Evolutionary conservation across 768 basidiomycete genomes (phyloP).

Genomic region (Leccinum truebloodii): DNA sequence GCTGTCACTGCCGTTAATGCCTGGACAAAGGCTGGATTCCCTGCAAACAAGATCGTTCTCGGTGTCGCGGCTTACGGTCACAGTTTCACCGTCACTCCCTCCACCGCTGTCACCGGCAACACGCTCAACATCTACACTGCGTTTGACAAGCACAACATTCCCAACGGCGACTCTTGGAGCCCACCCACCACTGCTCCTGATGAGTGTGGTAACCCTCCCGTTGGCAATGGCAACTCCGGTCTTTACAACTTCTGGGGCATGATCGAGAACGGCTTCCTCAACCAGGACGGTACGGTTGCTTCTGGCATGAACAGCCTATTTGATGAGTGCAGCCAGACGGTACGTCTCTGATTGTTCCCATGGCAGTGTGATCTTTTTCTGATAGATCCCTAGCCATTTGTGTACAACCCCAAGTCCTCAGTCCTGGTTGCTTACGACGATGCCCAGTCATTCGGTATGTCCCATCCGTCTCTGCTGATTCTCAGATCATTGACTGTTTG

Average conservation of each 20-base stretch:
- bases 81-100: slow-evolving; percentile 49
- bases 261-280: slow-evolving; percentile 56
- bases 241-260: slow-evolving; percentile 66
- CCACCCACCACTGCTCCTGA: slow-evolving; percentile 46
- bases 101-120: slow-evolving; percentile 20
- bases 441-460: slow-evolving; percentile 53
- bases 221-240: slow-evolving; percentile 48
- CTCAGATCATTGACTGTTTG: not conserved
- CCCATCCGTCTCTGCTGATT: not conserved
- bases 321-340: slow-evolving; percentile 75
- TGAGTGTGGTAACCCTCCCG: slow-evolving; percentile 55
- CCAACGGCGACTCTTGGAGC: slow-evolving; percentile 60
- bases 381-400: slow-evolving; percentile 52
- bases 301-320: slow-evolving; percentile 52
- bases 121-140: slow-evolving; percentile 50
- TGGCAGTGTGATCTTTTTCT: not conserved
- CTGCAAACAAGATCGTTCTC: slow-evolving; percentile 68
- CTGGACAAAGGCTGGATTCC: slow-evolving; percentile 82
- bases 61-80: slow-evolving; percentile 88
- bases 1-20: slow-evolving; percentile 69
- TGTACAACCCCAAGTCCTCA: slow-evolving; percentile 56
- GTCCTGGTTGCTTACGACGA: slow-evolving; percentile 71
- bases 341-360: slow-evolving; percentile 33
- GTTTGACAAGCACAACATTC: slow-evolving; percentile 47
- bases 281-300: slow-evolving; percentile 47